A percentile compares a stretch with the other conserved stretches of the same genome.
Evolutionary conservation across 202 grass and related monocot species (phyloP).

Genomic region (Panicum hallii): DNA sequence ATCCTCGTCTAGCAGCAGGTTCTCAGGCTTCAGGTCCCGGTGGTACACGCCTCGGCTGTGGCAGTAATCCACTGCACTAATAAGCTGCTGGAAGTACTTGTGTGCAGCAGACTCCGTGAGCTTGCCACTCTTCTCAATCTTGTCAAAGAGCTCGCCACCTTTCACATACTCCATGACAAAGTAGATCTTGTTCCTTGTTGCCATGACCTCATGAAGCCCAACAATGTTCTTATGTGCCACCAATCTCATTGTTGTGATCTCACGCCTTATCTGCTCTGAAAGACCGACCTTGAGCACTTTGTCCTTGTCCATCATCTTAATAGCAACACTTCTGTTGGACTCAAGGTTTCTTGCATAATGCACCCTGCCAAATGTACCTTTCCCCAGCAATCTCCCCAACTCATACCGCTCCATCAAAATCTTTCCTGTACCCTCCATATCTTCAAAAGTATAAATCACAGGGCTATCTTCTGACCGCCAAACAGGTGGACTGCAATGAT

Average conservation of each 20-base stretch:
- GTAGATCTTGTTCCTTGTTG: constrained; percentile 80
- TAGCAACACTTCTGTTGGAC: constrained; percentile 67
- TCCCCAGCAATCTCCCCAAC: constrained; percentile 74
- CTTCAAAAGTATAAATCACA: constrained; percentile 9
- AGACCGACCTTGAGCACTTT: constrained; percentile 67
- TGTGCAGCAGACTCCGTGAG: constrained; percentile 64
- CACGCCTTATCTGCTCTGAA: constrained; percentile 80
- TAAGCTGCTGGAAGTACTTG: constrained; percentile 87
- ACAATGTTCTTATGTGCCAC: constrained; percentile 83
- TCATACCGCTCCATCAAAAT: constrained; percentile 76
- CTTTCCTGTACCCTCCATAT: constrained; percentile 61
- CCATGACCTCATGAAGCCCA: constrained; percentile 93
- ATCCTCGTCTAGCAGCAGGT: constrained; percentile 82
- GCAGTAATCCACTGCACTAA: constrained; percentile 83
- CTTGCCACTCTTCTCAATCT: constrained; percentile 66
- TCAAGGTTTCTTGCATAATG: constrained; percentile 74
- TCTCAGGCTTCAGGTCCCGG: constrained; percentile 92
- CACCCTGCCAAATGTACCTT: constrained; percentile 92
- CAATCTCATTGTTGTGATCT: constrained; percentile 82
- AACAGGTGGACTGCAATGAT: constrained; percentile 23
- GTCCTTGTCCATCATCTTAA: constrained; percentile 88
- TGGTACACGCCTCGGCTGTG: constrained; percentile 90
- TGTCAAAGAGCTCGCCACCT: constrained; percentile 88
- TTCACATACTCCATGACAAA: constrained; percentile 89
- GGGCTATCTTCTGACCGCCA: constrained; percentile 1